These are phyloP conservation scores for Solanum medicagineum DNA, from an alignment of 257 asterid species.

Conservation along the genomic window DNA sequence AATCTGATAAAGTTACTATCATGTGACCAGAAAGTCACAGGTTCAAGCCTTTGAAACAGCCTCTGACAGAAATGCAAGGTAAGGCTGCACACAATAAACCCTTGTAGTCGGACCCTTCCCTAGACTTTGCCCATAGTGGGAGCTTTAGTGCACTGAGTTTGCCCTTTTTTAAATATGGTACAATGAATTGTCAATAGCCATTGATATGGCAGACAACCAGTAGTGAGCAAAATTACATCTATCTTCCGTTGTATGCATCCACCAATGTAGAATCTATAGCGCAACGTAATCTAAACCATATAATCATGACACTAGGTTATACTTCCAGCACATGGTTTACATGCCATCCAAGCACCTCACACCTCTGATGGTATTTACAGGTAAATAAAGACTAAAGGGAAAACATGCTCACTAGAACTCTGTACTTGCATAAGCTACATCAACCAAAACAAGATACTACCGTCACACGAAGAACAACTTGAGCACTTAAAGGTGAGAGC, in stretches of 20 bases:
- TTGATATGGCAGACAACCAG: not conserved
- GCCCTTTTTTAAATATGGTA: not conserved
- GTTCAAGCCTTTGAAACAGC: too few species aligned
- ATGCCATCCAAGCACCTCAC: not conserved
- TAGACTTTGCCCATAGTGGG: too few species aligned
- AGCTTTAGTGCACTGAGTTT: too few species aligned
- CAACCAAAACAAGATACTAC: slow-evolving; percentile 49
- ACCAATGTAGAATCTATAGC: not conserved
- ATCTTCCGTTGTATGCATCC: not conserved
- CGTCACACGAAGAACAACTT: slow-evolving; percentile 82
- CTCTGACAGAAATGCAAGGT: too few species aligned
- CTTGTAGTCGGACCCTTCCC: too few species aligned
- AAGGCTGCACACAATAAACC: too few species aligned
- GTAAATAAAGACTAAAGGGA: not conserved
- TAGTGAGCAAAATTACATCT: not conserved
- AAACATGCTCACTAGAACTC: not conserved
- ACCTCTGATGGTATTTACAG: not conserved
- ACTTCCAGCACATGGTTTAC: not conserved
- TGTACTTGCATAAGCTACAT: not conserved
- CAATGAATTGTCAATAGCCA: not conserved
- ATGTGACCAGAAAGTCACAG: too few species aligned
- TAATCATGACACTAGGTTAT: not conserved
- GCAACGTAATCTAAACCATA: not conserved
- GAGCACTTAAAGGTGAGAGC: slow-evolving; percentile 80
- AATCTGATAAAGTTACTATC: not conserved